These are phyloP conservation scores for Fusarium solani-melongenae DNA, from an alignment of 2,329 filamentous ascomycete species.

Conservation along the genomic window DNA sequence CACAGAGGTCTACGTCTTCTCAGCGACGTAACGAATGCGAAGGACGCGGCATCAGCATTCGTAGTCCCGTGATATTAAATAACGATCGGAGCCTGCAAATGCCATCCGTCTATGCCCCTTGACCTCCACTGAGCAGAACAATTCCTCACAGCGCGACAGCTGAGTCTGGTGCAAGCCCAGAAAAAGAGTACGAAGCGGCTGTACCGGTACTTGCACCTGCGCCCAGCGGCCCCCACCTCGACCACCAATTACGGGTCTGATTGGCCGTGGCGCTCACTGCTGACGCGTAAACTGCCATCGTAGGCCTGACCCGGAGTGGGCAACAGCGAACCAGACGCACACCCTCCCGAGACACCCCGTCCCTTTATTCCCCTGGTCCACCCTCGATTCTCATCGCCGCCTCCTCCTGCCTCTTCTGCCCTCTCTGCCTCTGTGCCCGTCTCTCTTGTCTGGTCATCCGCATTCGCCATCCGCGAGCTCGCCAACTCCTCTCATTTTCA, in stretches of 20 bases:
- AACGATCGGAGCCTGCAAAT: conserved; percentile 16
- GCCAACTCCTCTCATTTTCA: conserved; percentile 38
- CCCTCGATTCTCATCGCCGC: conserved; percentile 44
- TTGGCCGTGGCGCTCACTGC: conserved; percentile 46
- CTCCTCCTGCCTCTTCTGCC: conserved; percentile 35
- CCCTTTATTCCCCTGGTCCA: conserved; percentile 49
- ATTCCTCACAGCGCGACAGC: conserved; percentile 10
- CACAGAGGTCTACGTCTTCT: conserved; percentile 8
- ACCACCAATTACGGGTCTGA: conserved; percentile 30
- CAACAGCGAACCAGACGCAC: conserved; percentile 43
- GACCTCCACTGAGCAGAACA: background rate
- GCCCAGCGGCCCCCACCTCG: conserved; percentile 40
- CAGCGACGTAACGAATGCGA: background rate
- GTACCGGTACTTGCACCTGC: conserved; percentile 44
- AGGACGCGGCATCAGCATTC: conserved; percentile 24
- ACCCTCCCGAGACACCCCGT: conserved; percentile 48
- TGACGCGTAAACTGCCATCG: conserved; percentile 54
- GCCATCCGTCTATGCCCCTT: background rate
- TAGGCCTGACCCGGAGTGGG: conserved; percentile 42
- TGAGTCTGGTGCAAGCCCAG: background rate
- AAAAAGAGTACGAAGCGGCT: conserved; percentile 29
- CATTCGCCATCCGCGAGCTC: conserved; percentile 37
- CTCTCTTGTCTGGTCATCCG: conserved; percentile 36
- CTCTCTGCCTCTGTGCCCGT: conserved; percentile 22
- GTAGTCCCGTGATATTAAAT: conserved; percentile 25